Conservation (phyloP, 805 yeast genomes). For the Yarrowia alimentaria region DNA sequence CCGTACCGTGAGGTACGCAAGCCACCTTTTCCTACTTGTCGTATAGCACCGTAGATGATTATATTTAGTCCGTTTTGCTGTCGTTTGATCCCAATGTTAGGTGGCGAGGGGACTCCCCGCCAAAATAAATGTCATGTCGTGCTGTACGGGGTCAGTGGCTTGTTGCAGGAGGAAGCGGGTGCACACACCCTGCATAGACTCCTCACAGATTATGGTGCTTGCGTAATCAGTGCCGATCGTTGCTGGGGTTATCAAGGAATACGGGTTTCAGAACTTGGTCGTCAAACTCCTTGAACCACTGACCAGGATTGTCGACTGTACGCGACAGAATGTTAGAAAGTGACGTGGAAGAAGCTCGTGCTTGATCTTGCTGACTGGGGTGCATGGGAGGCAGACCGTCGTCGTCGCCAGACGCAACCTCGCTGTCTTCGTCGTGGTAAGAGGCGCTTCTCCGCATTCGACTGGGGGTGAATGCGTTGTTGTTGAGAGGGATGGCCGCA, state of each 20-base stretch:
- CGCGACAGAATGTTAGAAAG: slow-evolving; percentile 34
- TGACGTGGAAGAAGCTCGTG: slow-evolving; percentile 30
- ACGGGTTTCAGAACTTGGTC: slow-evolving; percentile 93
- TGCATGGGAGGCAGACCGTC: slow-evolving; percentile 42
- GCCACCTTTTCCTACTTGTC: no score
- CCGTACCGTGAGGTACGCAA: no score
- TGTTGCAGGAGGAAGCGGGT: no score
- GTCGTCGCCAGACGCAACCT: slow-evolving; percentile 39
- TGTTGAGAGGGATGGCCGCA: slow-evolving; percentile 16
- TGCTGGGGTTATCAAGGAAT: slow-evolving; percentile 54
- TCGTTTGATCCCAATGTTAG: no score
- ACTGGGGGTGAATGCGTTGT: neutral
- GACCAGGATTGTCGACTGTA: slow-evolving; percentile 66
- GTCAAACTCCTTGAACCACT: slow-evolving; percentile 92
- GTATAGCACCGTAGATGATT: no score
- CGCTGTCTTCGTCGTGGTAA: slow-evolving; percentile 37
- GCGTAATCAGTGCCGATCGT: slow-evolving; percentile 12
- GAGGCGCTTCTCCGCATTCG: slow-evolving; percentile 30
- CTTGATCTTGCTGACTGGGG: slow-evolving; percentile 30
- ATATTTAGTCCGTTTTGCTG: no score
- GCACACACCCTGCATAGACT: no score
- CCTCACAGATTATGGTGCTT: no score
- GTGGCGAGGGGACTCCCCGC: no score
- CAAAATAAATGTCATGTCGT: no score
- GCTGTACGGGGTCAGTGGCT: no score